Conservation (phyloP, 2,329 filamentous ascomycete species). For the Fusarium metavorans region DNA sequence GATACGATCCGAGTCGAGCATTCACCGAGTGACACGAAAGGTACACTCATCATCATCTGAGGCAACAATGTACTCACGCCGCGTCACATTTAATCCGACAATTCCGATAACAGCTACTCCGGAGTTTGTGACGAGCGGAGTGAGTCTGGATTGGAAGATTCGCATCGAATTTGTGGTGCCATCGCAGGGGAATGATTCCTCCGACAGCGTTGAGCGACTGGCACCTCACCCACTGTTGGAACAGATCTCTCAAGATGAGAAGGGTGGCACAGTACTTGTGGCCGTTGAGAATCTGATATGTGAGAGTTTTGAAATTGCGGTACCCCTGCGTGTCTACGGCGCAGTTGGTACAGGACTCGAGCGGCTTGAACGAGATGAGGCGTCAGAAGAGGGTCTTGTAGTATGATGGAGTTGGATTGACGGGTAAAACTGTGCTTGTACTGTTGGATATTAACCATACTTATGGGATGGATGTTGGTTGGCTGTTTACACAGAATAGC, state of each 20-base stretch:
- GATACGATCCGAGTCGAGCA: conserved; percentile 85
- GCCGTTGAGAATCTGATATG: conserved; percentile 83
- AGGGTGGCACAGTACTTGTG: conserved; percentile 78
- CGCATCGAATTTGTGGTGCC: conserved; percentile 93
- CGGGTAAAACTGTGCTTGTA: conserved; percentile 6
- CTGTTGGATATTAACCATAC: conserved; percentile 31
- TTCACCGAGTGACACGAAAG: conserved; percentile 87
- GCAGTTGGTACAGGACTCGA: conserved; percentile 69
- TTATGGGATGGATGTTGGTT: conserved; percentile 7
- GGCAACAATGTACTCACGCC: conserved; percentile 82
- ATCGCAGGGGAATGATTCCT: conserved; percentile 53
- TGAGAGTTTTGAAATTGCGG: conserved; percentile 91
- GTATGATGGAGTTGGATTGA: conserved; percentile 48
- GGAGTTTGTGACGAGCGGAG: conserved; percentile 90
- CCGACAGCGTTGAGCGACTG: conserved; percentile 35
- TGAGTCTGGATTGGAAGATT: conserved; percentile 89
- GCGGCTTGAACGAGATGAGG: conserved; percentile 67
- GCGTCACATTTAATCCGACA: conserved; percentile 83
- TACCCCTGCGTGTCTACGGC: conserved; percentile 85
- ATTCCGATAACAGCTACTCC: conserved; percentile 89
- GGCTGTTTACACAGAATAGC: conserved; percentile 18
- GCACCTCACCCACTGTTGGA: conserved; percentile 72
- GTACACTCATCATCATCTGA: conserved; percentile 83
- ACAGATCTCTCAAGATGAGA: conserved; percentile 81
- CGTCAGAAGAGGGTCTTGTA: conserved; percentile 58